Evolutionary conservation across 2,329 filamentous ascomycete genomes (phyloP), one percentile per base, ranked within the genome.

Genomic region (Paecilomyces sp.): DNA sequence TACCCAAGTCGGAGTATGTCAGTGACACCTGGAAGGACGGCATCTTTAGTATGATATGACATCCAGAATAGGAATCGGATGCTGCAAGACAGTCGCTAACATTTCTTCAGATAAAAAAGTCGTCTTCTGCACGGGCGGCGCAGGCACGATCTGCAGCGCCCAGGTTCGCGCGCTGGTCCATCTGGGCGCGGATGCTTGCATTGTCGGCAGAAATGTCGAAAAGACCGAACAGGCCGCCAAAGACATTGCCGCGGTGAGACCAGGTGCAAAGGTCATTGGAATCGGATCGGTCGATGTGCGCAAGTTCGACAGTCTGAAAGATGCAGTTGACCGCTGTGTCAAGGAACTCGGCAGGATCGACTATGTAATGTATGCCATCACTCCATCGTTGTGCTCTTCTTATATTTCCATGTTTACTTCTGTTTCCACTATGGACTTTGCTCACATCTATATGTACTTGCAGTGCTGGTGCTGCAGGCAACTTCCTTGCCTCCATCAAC

Each of bases 111-210:
- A 88, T 63, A 87, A 88, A 72, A 93, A 94, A 70, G 92, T 97
- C 53, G 85, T 93, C 66, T 96, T 97, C 77, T 95, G 95, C 70
- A 99, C 94, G 3, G 94, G 94, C 60, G 94, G 94, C 57, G 92
- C 92, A 4, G 93, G 94, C 58, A 88, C 89, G 28, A 97, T 99
- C 70, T 97, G 94, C 80, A 94, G 89, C 68, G 92, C 90, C 58
- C 94, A 97, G 79, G 94, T 96, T 33, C 85, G 92, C 64, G 94
- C 94, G 3, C 81, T 99, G 61, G 92, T 99, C 25, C 85, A 92
- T 63, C 86, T 99, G 7, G 94, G 94, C 57, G 93, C 92, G 53
- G 88, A 97, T 68, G 94, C 94, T 56, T 96, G 90, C 76, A 97
- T 99, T 70, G 85, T 97, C 59, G 94, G 94, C 50, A 88, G 94